phyloP scores from a whole-genome alignment of 805 yeast genomes.

The Kodamaea nitidulidarum region DNA sequence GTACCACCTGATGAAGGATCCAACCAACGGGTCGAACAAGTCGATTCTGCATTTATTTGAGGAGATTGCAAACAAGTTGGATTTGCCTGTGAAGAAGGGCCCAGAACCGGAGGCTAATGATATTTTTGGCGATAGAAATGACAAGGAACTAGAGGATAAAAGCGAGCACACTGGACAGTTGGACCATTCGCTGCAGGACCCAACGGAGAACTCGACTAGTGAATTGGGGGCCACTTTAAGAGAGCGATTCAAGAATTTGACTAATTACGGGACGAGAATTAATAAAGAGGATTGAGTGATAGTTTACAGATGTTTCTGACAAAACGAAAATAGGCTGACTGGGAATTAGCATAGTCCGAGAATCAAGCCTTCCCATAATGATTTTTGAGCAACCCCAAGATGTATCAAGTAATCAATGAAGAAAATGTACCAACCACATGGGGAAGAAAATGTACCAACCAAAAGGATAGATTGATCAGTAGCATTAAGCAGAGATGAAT shows the following conservation, averaged over 20 bases:
- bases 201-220: conserved; percentile 18
- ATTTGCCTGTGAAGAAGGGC: conserved; percentile 4
- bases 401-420: too few relatives aligned
- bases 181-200: conserved; percentile 8
- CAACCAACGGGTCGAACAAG: conserved; percentile 15
- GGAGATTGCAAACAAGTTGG: conserved; percentile 18
- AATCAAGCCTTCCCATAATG: too few relatives aligned
- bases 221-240: conserved; percentile 21
- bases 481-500: too few relatives aligned
- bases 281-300: not conserved
- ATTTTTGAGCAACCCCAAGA: too few relatives aligned
- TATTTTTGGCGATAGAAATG: conserved; percentile 12
- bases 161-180: not conserved
- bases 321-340: too few relatives aligned
- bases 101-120: conserved; percentile 7
- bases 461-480: too few relatives aligned
- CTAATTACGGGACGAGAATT: conserved; percentile 10
- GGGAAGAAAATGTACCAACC: too few relatives aligned
- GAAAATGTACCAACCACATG: too few relatives aligned
- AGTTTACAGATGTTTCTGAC: too few relatives aligned
- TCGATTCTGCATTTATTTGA: conserved; percentile 33
- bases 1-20: conserved; percentile 27
- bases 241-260: conserved; percentile 20
- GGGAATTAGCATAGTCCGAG: too few relatives aligned
- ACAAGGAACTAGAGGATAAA: conserved; percentile 5